Conservation (phyloP, 2,329 filamentous ascomycete genomes). For the Fusarium anguioides region DNA sequence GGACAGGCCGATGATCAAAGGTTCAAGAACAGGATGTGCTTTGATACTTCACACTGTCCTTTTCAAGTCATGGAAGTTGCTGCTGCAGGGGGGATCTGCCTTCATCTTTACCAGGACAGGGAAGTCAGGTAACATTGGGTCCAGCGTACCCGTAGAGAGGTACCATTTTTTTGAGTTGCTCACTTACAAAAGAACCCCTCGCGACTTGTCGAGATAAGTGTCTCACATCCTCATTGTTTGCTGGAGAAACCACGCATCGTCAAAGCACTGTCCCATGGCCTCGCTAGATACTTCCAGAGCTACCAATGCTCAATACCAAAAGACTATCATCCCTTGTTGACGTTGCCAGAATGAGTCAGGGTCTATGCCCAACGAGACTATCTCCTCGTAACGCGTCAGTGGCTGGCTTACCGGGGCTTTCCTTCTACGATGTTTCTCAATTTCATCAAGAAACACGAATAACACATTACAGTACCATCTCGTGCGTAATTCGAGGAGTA, state of each 20-base stretch:
- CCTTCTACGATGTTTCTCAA: conserved; percentile 10
- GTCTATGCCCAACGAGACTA: conserved; percentile 3
- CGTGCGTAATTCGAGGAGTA: conserved; percentile 15
- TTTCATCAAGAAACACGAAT: conserved; percentile 11
- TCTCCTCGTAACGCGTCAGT: conserved; percentile 22
- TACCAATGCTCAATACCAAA: background rate
- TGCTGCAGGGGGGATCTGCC: conserved; percentile 33
- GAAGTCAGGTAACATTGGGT: conserved; percentile 8
- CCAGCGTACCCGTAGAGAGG: conserved; percentile 5
- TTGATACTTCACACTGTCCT: conserved; percentile 23
- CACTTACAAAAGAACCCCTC: conserved; percentile 10
- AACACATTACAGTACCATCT: conserved; percentile 27
- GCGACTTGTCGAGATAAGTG: background rate
- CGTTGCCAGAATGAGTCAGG: conserved; percentile 9
- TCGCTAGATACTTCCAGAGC: background rate
- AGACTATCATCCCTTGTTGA: background rate
- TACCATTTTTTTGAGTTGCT: conserved; percentile 1
- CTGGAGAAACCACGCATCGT: background rate
- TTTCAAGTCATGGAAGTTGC: background rate
- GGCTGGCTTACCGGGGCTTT: conserved; percentile 19
- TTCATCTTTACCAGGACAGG: conserved; percentile 9
- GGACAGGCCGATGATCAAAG: background rate
- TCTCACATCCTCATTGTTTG: background rate
- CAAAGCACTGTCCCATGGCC: background rate
- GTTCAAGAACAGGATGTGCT: background rate